These are phyloP conservation scores for Bolboschoenus planiculmis DNA, from an alignment of 176 grass and related monocot genomes.

Conservation along the genomic window DNA sequence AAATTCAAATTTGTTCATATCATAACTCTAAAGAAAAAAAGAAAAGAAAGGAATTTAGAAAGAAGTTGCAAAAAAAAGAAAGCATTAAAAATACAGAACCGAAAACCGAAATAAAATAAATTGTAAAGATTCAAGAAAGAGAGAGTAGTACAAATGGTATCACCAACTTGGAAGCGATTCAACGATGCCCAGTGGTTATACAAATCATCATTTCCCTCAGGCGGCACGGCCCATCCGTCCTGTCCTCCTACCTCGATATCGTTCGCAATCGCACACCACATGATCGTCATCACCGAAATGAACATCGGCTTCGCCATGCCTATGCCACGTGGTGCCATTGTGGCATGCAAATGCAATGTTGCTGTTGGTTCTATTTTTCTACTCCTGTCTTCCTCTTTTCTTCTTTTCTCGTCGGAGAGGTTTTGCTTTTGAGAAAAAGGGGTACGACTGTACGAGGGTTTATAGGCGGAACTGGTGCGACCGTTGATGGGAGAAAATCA, in stretches of 20 bases:
- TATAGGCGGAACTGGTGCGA: background rate
- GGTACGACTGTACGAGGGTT: background rate
- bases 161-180: constrained; percentile 75
- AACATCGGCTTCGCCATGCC: constrained; percentile 1
- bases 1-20: background rate
- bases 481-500: background rate
- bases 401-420: no score
- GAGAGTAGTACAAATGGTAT: constrained; percentile 44
- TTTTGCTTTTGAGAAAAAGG: background rate
- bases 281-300: background rate
- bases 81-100: background rate
- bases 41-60: background rate
- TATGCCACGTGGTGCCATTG: background rate
- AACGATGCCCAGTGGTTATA: constrained; percentile 80
- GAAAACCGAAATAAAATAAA: background rate
- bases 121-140: background rate
- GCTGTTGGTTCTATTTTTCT: background rate
- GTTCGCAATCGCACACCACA: constrained; percentile 7
- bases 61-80: background rate
- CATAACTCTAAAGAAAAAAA: background rate
- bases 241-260: constrained; percentile 64
- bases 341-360: background rate
- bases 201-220: background rate
- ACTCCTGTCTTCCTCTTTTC: no score
- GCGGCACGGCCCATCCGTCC: constrained; percentile 52